Evolutionary conservation across 139 green algal species (phyloP), one percentile per base, ranked within the genome.

Genomic region (Micromonas commoda): DNA sequence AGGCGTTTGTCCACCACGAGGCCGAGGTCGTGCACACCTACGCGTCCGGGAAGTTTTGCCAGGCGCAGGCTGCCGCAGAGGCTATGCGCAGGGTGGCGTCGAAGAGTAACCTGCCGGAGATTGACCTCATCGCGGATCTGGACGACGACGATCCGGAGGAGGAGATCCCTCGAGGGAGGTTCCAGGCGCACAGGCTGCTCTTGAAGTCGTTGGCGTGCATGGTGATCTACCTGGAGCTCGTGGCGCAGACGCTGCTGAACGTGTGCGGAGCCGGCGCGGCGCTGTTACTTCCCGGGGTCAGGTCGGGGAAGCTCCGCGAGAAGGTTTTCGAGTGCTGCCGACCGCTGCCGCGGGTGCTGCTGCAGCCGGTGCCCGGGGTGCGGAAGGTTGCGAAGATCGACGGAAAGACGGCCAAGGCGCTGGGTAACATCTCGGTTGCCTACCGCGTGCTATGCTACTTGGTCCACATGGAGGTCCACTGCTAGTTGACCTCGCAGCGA

Each of bases 361-460:
- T 75, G 26, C 68, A 75, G n/a, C 2, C 68, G 0, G 68, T 75
- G 68, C 68, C 68, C 19, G 35, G 34, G 23, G 61, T 75, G 19
- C 31, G n/a, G 23, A 6, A 28, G n/a, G 38, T 20, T n/a, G 38
- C 37, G 37, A 60, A 61, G 38, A 61, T 75, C 5, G 32, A 75
- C 37, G 68, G 35, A 24, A 61, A 34, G 24, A 75, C 68, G 34
- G 38, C 37, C 6, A 75, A 75, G 29, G 20, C 21, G 21, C 35
- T 75, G n/a, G 68, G 68, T 4, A 39, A 75, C 23, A 23, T 61
- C 37, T 64, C 23, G 19, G 68, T 39, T 35, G 31, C 33, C 21
- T 75, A 75, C 29, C 68, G 68, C 2, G 26, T 75, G 19, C 37
- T 75, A 29, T 75, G 68, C 38, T 75, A 75, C 6, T 31, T 75